phyloP scores from a whole-genome alignment of 768 basidiomycete genomes.

The Hydnum rufescens region DNA sequence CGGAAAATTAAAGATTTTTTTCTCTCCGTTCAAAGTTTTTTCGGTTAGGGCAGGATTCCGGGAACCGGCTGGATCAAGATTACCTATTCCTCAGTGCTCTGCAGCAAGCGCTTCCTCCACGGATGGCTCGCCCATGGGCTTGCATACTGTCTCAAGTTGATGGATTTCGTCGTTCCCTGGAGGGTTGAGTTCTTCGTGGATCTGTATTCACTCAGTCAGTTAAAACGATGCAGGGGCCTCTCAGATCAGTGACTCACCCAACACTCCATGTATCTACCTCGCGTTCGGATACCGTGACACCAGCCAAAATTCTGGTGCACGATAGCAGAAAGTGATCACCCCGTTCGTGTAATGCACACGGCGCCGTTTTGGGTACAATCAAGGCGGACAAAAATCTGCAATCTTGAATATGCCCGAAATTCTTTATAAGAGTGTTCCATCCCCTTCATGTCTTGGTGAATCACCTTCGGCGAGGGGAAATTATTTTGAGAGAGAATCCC shows the following conservation, averaged over 20 bases:
- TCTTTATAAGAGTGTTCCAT: constrained; percentile 89
- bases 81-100: too few relatives aligned
- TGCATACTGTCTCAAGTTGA: constrained; percentile 85
- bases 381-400: constrained; percentile 90
- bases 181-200: constrained; percentile 93
- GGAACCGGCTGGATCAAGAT: too few relatives aligned
- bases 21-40: too few relatives aligned
- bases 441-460: constrained; percentile 99
- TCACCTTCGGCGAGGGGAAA: constrained; percentile 65
- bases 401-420: constrained; percentile 84
- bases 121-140: constrained; percentile 75
- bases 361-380: constrained; percentile 84
- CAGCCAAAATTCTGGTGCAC: constrained; percentile 88
- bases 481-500: constrained; percentile 83
- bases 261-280: constrained; percentile 99
- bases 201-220: constrained; percentile 17
- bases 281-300: constrained; percentile 87
- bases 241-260: constrained; percentile 35
- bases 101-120: constrained; percentile 56
- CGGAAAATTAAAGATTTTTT: too few relatives aligned
- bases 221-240: constrained; percentile 2
- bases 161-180: constrained; percentile 97
- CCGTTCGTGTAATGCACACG: constrained; percentile 95
- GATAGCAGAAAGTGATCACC: constrained; percentile 97
- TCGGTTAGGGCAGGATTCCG: too few relatives aligned